Conservation (phyloP, 192 early-diverging fungal genomes). For the Rhizophlyctis rosea region DNA sequence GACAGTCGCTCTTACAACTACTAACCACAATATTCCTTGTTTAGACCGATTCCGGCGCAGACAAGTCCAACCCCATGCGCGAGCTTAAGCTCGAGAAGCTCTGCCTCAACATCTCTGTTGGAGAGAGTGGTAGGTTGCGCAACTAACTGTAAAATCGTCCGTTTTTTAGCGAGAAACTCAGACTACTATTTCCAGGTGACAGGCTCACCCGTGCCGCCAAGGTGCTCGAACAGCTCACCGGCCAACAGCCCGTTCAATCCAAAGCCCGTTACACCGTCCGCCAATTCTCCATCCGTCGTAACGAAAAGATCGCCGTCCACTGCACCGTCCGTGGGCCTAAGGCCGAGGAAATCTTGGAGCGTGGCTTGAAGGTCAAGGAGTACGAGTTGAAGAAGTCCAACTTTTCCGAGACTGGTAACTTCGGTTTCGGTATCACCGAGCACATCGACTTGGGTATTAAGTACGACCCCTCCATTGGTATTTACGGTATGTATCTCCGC, state of each 20-base stretch:
- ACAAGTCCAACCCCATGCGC: constrained; percentile 89
- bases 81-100: constrained; percentile 99
- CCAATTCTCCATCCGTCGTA: constrained; percentile 99
- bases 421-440: constrained; percentile 99
- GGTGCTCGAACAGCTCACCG: constrained; percentile 99
- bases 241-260: constrained; percentile 98
- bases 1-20: background rate
- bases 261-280: constrained; percentile 99
- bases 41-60: constrained; percentile 62
- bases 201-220: constrained; percentile 99
- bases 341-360: constrained; percentile 98
- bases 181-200: too few relatives aligned
- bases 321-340: constrained; percentile 95
- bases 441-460: constrained; percentile 99
- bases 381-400: constrained; percentile 94
- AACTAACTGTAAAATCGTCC: too few relatives aligned
- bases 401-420: constrained; percentile 99
- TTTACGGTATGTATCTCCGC: constrained; percentile 75
- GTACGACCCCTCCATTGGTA: constrained; percentile 98
- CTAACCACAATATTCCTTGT: background rate
- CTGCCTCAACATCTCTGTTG: constrained; percentile 99
- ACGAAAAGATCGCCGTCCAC: constrained; percentile 99
- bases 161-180: too few relatives aligned
- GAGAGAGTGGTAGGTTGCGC: constrained; percentile 98
- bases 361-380: constrained; percentile 99